Evolutionary conservation across 108 stramenopile genomes (phyloP).

Genomic region (Nitzschia sp.): DNA sequence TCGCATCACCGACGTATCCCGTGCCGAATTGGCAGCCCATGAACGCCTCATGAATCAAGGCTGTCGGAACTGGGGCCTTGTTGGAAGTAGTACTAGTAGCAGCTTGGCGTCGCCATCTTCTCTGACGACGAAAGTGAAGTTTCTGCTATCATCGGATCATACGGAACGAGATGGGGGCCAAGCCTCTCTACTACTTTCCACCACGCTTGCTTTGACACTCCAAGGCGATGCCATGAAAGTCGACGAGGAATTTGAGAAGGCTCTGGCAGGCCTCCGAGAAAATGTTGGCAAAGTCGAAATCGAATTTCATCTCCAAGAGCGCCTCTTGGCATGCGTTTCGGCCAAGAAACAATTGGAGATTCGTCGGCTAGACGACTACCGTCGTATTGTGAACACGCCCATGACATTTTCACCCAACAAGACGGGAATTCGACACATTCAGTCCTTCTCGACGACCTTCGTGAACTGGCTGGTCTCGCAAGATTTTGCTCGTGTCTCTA

Average conservation of each 20-base stretch:
- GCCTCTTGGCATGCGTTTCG: constrained; percentile 22
- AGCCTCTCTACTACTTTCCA: neutral
- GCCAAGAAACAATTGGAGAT: constrained; percentile 33
- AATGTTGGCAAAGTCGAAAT: neutral
- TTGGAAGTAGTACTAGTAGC: neutral
- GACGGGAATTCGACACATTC: neutral
- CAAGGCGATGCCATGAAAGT: neutral
- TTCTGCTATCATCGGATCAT: neutral
- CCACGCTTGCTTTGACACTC: neutral
- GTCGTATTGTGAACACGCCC: constrained; percentile 13
- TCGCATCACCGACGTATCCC: constrained; percentile 65
- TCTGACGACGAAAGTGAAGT: neutral
- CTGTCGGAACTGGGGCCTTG: neutral
- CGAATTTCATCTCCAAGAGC: neutral
- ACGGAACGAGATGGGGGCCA: neutral
- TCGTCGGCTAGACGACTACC: constrained; percentile 25
- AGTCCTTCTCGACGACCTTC: neutral
- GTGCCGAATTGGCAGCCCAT: constrained; percentile 42
- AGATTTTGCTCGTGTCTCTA: neutral
- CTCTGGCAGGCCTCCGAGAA: neutral
- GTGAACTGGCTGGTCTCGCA: neutral
- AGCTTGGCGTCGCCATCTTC: neutral
- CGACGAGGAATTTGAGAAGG: neutral
- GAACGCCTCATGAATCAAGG: neutral
- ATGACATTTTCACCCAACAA: neutral